Conservation (phyloP, 805 yeast genomes). For the Tetrapisispora iriomotensis region DNA sequence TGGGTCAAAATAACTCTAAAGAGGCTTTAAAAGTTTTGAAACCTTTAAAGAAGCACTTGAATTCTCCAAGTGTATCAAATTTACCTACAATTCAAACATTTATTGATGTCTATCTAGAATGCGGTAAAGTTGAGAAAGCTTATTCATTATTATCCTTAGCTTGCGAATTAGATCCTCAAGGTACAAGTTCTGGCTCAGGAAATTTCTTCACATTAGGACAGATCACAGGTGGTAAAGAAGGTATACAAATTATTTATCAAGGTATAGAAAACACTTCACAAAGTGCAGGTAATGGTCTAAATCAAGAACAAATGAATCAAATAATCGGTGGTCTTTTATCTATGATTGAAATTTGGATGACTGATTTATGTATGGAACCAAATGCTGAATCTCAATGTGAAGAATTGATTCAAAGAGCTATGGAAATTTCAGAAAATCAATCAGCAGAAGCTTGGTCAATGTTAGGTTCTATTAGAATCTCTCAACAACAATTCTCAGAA, state of each 20-base stretch:
- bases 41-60: conserved; percentile 24
- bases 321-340: conserved; percentile 72
- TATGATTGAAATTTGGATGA: conserved; percentile 93
- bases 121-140: conserved; percentile 71
- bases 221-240: conserved; percentile 73
- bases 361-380: conserved; percentile 89
- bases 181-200: conserved; percentile 52
- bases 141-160: conserved; percentile 50
- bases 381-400: conserved; percentile 81
- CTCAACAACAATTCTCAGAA: conserved; percentile 68
- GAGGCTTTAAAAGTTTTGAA: conserved; percentile 31
- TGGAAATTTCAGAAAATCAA: conserved; percentile 42
- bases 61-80: conserved; percentile 24
- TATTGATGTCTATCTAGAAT: conserved; percentile 75
- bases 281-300: conserved; percentile 19
- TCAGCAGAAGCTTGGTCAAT: conserved; percentile 78
- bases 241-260: conserved; percentile 48
- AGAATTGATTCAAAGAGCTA: conserved; percentile 51
- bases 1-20: conserved; percentile 21
- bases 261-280: conserved; percentile 42
- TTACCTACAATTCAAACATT: conserved; percentile 43
- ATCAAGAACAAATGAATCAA: conserved; percentile 41
- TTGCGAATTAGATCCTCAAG: conserved; percentile 61
- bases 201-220: conserved; percentile 89
- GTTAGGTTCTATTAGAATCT: conserved; percentile 77